Evolutionary conservation across 23 red algal genomes (phyloP).

Genomic region (Chondrus crispus): DNA sequence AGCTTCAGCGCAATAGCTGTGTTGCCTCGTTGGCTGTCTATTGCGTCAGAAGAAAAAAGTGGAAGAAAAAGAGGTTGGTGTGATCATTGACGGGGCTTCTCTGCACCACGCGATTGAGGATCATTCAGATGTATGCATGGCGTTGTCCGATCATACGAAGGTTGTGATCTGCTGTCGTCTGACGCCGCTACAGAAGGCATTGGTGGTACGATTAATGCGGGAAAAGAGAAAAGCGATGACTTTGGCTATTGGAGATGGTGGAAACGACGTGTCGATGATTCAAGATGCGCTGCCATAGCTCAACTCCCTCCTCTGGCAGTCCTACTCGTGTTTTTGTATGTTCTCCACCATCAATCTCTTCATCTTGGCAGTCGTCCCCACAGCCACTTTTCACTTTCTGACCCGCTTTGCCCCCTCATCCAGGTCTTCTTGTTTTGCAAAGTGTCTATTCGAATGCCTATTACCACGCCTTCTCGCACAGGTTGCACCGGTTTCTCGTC

Average conservation of each 20-base stretch:
- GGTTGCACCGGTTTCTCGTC: too few relatives aligned
- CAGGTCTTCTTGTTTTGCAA: too few relatives aligned
- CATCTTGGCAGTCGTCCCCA: too few relatives aligned
- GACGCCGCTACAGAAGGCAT: constrained; percentile 89
- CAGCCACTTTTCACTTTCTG: too few relatives aligned
- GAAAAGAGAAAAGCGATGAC: constrained; percentile 68
- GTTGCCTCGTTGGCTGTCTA: too few relatives aligned
- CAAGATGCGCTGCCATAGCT: constrained; percentile 95
- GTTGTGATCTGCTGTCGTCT: constrained; percentile 93
- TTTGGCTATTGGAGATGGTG: constrained; percentile 91
- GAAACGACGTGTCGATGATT: constrained; percentile 95
- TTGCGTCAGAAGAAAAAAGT: too few relatives aligned
- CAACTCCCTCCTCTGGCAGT: too few relatives aligned
- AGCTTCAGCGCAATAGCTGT: neutral
- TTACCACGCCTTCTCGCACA: too few relatives aligned
- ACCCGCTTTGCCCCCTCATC: too few relatives aligned
- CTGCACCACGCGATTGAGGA: constrained; percentile 73
- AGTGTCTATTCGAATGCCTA: too few relatives aligned
- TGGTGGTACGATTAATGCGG: constrained; percentile 81
- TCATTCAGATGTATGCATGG: constrained; percentile 74
- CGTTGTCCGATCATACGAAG: constrained; percentile 76
- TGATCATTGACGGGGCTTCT: constrained; percentile 86
- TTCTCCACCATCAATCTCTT: too few relatives aligned
- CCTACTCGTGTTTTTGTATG: too few relatives aligned
- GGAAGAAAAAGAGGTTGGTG: constrained; percentile 58